Evolutionary conservation across 495 filamentous ascomycete genomes (phyloP).

Genomic region (Talaromyces trachyspermus): DNA sequence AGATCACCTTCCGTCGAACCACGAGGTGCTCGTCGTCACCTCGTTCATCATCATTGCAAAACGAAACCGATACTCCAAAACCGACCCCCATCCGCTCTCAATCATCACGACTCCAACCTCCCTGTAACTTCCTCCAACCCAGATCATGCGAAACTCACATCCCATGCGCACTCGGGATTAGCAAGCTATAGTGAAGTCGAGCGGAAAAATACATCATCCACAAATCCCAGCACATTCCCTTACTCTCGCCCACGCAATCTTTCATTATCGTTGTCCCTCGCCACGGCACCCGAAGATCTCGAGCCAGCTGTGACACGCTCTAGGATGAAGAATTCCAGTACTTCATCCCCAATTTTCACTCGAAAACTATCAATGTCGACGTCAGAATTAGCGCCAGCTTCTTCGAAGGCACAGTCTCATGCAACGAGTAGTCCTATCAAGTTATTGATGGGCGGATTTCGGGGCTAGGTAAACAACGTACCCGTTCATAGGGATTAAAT

Average conservation of each 20-base stretch:
- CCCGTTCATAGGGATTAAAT: not conserved
- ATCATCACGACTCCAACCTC: constrained; percentile 6
- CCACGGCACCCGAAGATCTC: not conserved
- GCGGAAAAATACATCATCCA: too few species aligned
- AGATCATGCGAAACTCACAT: not conserved
- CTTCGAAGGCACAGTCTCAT: not conserved
- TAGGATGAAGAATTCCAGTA: not conserved
- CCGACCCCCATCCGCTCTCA: constrained; percentile 5
- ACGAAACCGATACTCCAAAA: not conserved
- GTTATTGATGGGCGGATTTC: constrained; percentile 6
- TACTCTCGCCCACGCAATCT: constrained; percentile 5
- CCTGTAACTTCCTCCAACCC: not conserved
- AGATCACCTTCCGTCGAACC: not conserved
- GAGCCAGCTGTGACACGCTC: not conserved
- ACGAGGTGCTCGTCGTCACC: not conserved
- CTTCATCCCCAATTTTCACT: not conserved
- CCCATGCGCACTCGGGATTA: not conserved
- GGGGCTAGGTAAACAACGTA: constrained; percentile 7
- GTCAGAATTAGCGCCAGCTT: not conserved
- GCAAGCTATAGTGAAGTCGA: too few species aligned
- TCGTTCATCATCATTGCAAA: not conserved
- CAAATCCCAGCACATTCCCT: not conserved
- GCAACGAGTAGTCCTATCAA: constrained; percentile 4
- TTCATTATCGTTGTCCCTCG: not conserved
- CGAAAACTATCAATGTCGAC: not conserved